These are phyloP conservation scores for Leptodermis oblonga DNA, from an alignment of 257 asterid species.

Conservation along the genomic window DNA sequence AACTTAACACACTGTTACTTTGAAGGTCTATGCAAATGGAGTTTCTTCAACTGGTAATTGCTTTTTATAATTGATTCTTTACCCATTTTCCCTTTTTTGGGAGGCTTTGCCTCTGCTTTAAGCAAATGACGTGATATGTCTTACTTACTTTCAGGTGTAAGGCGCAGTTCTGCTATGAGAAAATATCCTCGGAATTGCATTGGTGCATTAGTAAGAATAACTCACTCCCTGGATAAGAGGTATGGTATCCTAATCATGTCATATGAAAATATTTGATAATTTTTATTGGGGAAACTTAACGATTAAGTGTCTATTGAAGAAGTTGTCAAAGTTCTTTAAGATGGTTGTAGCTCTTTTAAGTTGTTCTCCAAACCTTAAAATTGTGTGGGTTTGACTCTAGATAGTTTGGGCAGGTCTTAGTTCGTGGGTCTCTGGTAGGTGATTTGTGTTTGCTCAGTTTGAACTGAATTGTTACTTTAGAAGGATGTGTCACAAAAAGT, in stretches of 20 bases:
- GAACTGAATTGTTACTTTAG: background rate
- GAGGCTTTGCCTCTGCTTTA: background rate
- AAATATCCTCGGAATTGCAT: slow-evolving; percentile 53
- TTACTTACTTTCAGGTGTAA: slow-evolving; percentile 40
- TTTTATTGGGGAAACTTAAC: background rate
- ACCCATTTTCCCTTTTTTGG: slow-evolving; percentile 12
- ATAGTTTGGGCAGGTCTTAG: background rate
- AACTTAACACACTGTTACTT: slow-evolving; percentile 23
- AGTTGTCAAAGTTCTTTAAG: background rate
- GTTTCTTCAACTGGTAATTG: slow-evolving; percentile 52
- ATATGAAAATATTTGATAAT: background rate
- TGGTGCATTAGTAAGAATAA: slow-evolving; percentile 55
- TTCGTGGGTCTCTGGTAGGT: background rate
- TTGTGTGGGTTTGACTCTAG: background rate
- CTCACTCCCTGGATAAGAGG: slow-evolving; percentile 53
- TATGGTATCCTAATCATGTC: slow-evolving; percentile 36
- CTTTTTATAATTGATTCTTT: slow-evolving; percentile 1
- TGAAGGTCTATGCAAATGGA: slow-evolving; percentile 52
- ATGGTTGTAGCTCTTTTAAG: background rate
- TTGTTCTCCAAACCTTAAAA: background rate
- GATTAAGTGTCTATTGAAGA: background rate
- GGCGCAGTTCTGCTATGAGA: slow-evolving; percentile 30
- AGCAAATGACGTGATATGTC: background rate
- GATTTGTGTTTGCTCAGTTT: background rate
- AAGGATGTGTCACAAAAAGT: background rate